phyloP scores from a whole-genome alignment of 495 filamentous ascomycete species.

The Cercophora sp. region DNA sequence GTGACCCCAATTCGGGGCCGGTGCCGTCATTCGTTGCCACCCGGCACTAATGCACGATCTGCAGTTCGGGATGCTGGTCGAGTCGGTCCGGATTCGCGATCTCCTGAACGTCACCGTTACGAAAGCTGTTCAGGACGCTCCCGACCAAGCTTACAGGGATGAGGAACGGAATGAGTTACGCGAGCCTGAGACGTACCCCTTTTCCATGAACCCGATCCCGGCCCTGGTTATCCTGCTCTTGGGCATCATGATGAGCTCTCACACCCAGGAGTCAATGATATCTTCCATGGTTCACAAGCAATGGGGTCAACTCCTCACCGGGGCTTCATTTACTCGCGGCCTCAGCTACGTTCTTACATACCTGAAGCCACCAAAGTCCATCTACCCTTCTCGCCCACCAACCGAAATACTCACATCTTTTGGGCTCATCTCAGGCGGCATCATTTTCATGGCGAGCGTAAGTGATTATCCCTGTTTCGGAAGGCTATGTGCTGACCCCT shows the following conservation, averaged over 20 bases:
- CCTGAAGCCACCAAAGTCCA: conserved; percentile 75
- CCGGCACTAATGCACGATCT: not conserved
- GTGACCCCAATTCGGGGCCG: too few relatives aligned
- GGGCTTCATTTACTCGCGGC: conserved; percentile 70
- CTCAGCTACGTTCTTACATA: conserved; percentile 79
- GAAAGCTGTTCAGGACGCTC: conserved; percentile 32
- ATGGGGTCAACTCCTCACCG: conserved; percentile 85
- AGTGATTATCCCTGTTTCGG: conserved; percentile 29
- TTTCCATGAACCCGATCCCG: conserved; percentile 87
- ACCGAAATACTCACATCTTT: conserved; percentile 83
- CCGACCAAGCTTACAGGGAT: conserved; percentile 31
- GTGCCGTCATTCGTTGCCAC: too few relatives aligned
- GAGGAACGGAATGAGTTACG: conserved; percentile 49
- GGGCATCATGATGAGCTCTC: conserved; percentile 91
- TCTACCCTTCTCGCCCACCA: conserved; percentile 84
- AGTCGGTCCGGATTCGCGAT: conserved; percentile 65
- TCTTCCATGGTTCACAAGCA: conserved; percentile 92
- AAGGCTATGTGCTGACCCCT: conserved; percentile 14
- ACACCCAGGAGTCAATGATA: conserved; percentile 79
- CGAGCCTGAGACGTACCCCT: conserved; percentile 62
- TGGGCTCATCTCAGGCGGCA: conserved; percentile 79
- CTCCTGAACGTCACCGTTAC: conserved; percentile 64
- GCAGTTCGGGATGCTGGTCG: conserved; percentile 88
- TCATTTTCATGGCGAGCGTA: conserved; percentile 92
- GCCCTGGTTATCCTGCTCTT: conserved; percentile 79